These are phyloP conservation scores for Rhazya stricta DNA, from an alignment of 257 asterid genomes.

Conservation along the genomic window DNA sequence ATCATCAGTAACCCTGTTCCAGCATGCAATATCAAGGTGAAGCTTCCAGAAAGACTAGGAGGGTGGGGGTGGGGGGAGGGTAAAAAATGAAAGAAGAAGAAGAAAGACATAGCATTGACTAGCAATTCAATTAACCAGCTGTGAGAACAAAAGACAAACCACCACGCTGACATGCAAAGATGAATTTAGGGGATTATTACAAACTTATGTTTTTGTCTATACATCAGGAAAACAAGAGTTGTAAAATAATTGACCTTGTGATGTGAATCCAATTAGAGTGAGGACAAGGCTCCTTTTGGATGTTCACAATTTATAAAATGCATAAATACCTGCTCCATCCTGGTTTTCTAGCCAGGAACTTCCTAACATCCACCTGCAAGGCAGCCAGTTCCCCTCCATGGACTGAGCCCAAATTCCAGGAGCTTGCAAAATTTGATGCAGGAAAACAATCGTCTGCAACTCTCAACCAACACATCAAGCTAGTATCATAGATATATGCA, in stretches of 20 bases:
- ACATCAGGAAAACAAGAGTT: neutral
- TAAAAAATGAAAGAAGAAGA: neutral
- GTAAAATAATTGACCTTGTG: neutral
- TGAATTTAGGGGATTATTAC: neutral
- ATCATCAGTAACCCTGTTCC: conserved; percentile 80
- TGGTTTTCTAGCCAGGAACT: conserved; percentile 83
- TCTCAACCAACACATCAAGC: conserved; percentile 92
- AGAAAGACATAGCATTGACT: neutral
- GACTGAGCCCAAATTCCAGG: conserved; percentile 72
- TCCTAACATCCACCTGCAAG: conserved; percentile 87
- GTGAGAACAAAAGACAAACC: neutral
- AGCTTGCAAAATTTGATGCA: conserved; percentile 87
- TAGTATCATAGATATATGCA: conserved; percentile 74
- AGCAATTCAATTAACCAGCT: conserved; percentile 10
- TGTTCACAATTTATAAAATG: neutral
- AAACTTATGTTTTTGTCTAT: neutral
- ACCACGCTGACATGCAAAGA: neutral
- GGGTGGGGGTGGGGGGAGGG: no score
- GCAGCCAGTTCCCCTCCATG: conserved; percentile 91
- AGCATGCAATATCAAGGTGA: conserved; percentile 24
- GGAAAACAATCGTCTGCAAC: conserved; percentile 95
- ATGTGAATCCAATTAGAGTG: neutral
- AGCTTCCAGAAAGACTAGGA: no score
- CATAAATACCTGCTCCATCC: conserved; percentile 84
- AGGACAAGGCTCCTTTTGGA: conserved; percentile 2